Conservation (phyloP, 1,139 yeast genomes). For the Petasospora fabianii region DNA sequence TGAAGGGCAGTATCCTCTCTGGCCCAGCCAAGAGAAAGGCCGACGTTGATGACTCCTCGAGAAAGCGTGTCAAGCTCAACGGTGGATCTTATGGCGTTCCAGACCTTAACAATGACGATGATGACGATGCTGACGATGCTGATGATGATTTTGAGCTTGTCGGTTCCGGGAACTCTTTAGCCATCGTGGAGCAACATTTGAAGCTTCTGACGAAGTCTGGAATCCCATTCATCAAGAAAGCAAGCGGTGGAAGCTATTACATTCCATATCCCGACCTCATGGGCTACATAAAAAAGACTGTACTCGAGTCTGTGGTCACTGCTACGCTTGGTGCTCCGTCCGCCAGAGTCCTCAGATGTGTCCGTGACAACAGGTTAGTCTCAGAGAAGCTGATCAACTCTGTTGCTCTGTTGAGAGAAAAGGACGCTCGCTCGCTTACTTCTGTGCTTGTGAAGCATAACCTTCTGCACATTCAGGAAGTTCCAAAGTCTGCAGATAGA, state of each 20-base stretch:
- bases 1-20: constrained; percentile 46
- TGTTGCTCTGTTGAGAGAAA: constrained; percentile 70
- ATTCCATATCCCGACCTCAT: constrained; percentile 43
- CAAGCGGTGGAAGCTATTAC: constrained; percentile 39
- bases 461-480: constrained; percentile 77
- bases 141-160: constrained; percentile 25
- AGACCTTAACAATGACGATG: constrained; percentile 20
- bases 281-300: constrained; percentile 46
- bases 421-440: constrained; percentile 65
- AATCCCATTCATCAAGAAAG: constrained; percentile 45
- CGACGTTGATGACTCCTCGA: constrained; percentile 13
- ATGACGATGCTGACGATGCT: constrained; percentile 25
- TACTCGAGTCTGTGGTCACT: constrained; percentile 59
- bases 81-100: constrained; percentile 27
- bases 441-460: constrained; percentile 54
- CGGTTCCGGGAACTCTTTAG: constrained; percentile 28
- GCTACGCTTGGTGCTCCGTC: constrained; percentile 57
- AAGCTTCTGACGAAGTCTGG: constrained; percentile 46
- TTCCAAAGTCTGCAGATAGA: constrained; percentile 87
- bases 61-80: constrained; percentile 44
- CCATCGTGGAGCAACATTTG: constrained; percentile 41
- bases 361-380: constrained; percentile 62
- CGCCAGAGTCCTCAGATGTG: constrained; percentile 61
- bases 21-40: constrained; percentile 35
- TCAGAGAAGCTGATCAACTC: constrained; percentile 85